A percentile compares a stretch with the other conserved stretches of the same genome.
Conservation (phyloP, 345 rosid genomes). For the Arabis alpina region DNA sequence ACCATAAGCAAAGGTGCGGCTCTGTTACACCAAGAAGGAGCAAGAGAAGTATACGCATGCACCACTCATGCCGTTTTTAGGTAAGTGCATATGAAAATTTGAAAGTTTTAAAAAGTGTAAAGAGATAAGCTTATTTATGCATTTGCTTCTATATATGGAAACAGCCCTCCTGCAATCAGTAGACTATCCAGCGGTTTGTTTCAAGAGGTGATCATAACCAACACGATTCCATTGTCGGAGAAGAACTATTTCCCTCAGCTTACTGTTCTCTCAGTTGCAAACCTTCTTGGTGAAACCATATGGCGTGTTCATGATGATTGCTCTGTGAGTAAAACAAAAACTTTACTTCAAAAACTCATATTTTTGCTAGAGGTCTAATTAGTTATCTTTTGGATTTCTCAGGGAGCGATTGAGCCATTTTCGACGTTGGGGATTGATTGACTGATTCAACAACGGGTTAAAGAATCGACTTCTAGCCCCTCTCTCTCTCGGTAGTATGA, state of each 20-base stretch:
- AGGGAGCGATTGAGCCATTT: constrained; percentile 83
- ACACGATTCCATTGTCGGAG: constrained; percentile 88
- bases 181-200: constrained; percentile 91
- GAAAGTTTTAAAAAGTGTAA: too few relatives aligned
- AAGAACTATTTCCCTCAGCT: constrained; percentile 89
- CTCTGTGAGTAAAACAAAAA: constrained; percentile 68
- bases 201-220: constrained; percentile 95
- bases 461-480: not conserved
- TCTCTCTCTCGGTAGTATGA: constrained; percentile 18
- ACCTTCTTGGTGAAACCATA: constrained; percentile 92
- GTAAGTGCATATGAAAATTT: constrained; percentile 43
- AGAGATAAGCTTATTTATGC: constrained; percentile 8
- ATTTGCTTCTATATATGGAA: constrained; percentile 31
- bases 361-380: constrained; percentile 27
- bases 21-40: constrained; percentile 94
- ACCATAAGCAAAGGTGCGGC: constrained; percentile 97
- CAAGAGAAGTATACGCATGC: constrained; percentile 97
- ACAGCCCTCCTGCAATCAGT: constrained; percentile 94
- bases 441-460: constrained; percentile 44
- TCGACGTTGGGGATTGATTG: constrained; percentile 78
- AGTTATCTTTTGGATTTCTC: constrained; percentile 35
- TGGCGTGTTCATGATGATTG: constrained; percentile 99
- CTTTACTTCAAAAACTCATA: constrained; percentile 8
- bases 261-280: constrained; percentile 90
- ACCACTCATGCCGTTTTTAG: constrained; percentile 95